A percentile compares a stretch with the other conserved stretches of the same genome.
Evolutionary conservation across 495 filamentous ascomycete genomes (phyloP).

Genomic region (Astrocystis sublimbata): DNA sequence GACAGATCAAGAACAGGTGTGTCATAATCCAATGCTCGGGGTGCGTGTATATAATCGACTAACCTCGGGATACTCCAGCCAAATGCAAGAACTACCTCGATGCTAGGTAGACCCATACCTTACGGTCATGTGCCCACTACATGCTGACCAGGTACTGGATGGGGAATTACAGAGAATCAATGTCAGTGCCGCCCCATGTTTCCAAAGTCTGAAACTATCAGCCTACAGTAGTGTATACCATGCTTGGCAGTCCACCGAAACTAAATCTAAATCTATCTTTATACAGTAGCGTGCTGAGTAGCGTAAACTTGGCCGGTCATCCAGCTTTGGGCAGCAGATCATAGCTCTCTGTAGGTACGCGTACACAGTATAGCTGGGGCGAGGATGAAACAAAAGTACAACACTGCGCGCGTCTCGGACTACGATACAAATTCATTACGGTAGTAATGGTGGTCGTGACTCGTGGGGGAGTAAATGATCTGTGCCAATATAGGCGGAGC

Average conservation of each 20-base stretch:
- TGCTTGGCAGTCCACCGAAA: neutral
- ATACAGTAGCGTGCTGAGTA: neutral
- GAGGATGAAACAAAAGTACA: constrained; percentile 8
- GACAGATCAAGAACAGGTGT: neutral
- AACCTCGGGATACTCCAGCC: neutral
- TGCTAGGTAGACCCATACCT: neutral
- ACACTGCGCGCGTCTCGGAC: neutral
- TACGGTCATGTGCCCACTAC: neutral
- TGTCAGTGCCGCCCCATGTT: too few species aligned
- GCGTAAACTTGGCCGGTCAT: neutral
- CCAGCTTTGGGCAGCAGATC: neutral
- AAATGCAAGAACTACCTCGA: neutral
- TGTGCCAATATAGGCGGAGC: neutral
- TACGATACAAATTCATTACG: neutral
- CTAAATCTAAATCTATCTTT: neutral
- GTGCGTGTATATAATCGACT: neutral
- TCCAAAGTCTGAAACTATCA: neutral
- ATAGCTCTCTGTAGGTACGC: neutral
- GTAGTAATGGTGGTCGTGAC: neutral
- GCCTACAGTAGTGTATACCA: too few species aligned
- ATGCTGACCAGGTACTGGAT: neutral
- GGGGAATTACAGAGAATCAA: neutral
- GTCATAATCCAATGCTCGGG: neutral
- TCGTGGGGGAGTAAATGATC: too few species aligned
- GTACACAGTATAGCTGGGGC: neutral